Evolutionary conservation across 306 rosid genomes (phyloP).

Genomic region (Cicer pinnatifidum): DNA sequence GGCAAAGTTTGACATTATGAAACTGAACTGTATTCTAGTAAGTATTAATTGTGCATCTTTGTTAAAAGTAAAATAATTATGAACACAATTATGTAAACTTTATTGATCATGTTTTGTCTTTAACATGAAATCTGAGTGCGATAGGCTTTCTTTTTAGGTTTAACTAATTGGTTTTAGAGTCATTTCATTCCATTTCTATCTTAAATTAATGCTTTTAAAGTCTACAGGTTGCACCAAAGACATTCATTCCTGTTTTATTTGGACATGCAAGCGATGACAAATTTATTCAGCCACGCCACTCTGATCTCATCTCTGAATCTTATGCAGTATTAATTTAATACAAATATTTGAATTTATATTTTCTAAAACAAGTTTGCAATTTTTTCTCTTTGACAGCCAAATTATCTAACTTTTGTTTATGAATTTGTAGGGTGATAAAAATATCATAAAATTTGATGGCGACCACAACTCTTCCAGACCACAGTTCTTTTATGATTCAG

Average conservation of each 20-base stretch:
- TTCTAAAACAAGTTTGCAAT: conserved; percentile 12
- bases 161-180: conserved; percentile 16
- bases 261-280: conserved; percentile 75
- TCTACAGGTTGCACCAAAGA: conserved; percentile 81
- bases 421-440: conserved; percentile 82
- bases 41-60: conserved; percentile 43
- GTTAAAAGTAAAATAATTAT: background rate
- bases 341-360: conserved; percentile 37
- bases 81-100: conserved; percentile 30
- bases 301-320: conserved; percentile 72
- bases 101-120: conserved; percentile 32
- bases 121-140: conserved; percentile 12
- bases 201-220: conserved; percentile 43
- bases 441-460: conserved; percentile 85
- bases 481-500: conserved; percentile 93
- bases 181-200: conserved; percentile 31
- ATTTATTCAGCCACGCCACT: conserved; percentile 44
- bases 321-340: conserved; percentile 64
- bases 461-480: conserved; percentile 97
- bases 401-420: conserved; percentile 38
- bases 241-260: conserved; percentile 91
- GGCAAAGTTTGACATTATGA: conserved; percentile 94
- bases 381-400: conserved; percentile 14
- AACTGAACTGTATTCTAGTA: conserved; percentile 91
- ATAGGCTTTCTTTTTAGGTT: conserved; percentile 26